Percentiles rank a stretch among this genome's conserved stretches.
Conservation (phyloP, 2,329 filamentous ascomycete genomes). For the Graphilbum sp. region DNA sequence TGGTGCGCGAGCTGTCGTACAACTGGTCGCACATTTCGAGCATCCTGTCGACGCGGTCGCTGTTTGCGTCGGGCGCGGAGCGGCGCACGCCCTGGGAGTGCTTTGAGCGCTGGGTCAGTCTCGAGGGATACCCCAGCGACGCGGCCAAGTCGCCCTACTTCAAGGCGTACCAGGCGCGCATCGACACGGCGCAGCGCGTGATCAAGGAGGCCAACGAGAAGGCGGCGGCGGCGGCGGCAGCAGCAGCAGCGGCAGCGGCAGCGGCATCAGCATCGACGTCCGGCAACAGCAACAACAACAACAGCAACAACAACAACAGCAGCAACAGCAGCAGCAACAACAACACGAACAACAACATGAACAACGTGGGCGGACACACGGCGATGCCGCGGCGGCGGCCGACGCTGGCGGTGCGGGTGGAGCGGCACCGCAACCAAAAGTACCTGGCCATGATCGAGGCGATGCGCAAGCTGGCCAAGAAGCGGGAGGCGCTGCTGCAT, state of each 20-base stretch:
- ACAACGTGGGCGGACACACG: slow-evolving; percentile 17
- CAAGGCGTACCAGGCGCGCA: slow-evolving; percentile 48
- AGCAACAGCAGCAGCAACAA: background rate
- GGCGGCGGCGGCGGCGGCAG: slow-evolving; percentile 18
- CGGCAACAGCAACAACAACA: slow-evolving; percentile 16
- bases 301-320: background rate
- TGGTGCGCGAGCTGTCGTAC: slow-evolving; percentile 87
- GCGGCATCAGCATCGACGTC: slow-evolving; percentile 17
- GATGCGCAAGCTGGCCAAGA: slow-evolving; percentile 91
- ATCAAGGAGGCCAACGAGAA: slow-evolving; percentile 37
- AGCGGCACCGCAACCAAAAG: slow-evolving; percentile 70
- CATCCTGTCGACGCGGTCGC: slow-evolving; percentile 56
- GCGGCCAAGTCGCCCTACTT: slow-evolving; percentile 96
- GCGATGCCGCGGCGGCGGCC: slow-evolving; percentile 45
- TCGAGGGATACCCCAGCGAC: slow-evolving; percentile 80
- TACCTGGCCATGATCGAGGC: slow-evolving; percentile 82
- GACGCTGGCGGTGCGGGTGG: slow-evolving; percentile 69
- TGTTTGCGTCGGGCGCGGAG: slow-evolving; percentile 73
- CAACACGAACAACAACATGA: background rate
- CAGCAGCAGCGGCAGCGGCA: slow-evolving; percentile 14
- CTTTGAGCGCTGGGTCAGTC: slow-evolving; percentile 87
- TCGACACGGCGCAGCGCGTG: slow-evolving; percentile 40
- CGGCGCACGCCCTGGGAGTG: slow-evolving; percentile 95
- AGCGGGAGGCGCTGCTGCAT: slow-evolving; percentile 67
- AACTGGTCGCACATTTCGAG: slow-evolving; percentile 94